Evolutionary conservation across 345 rosid genomes (phyloP), one percentile per base, ranked within the genome.

Genomic region (Hibiscus tridactylites): DNA sequence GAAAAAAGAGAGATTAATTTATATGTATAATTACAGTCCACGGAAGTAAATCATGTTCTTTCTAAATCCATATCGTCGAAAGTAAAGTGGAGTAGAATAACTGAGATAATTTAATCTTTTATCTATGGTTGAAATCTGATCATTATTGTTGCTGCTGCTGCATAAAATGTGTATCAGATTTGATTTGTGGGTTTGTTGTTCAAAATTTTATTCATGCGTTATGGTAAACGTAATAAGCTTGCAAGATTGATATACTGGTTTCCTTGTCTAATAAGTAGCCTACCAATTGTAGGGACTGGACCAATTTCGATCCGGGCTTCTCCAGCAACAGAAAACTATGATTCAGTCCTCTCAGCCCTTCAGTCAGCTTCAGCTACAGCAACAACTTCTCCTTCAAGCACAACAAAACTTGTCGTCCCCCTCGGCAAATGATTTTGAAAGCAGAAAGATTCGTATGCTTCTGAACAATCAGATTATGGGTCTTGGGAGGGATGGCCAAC

Each of bases 361-460:
- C 54, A 76, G 52, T 72, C 83, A 49, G 53, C 53, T 49, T 49
- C 53, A 87, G 79, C 64, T 81, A 28, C 90, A 83, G 57, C 91
- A 85, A 56, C 91, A 84, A 58, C 73, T 75, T 60, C 68, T 86
- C 76, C 83, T 81, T 78, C 94, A 81, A 42, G 85, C 89, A 17
- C 90, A 83, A 74, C 90, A 82, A 69, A 83, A 74, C 59, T 71
- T 81, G 77, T 66, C 86, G 26, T 74, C 81, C 13, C 79, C 83
- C 21, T 79, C 90, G 60, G 77, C 73, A 65, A 82, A 62, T 68
- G 91, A 84, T 69, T 62, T 87, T 74, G 95, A 86, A 33, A 61
- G 73, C 63, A 79, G 87, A 70, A 87, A 79, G 72, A 72, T 86
- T 71, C 81, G 83, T 47, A 79, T 78, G 85, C 85, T 87, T 83